phyloP scores from a whole-genome alignment of 306 rosid genomes.

The Ziziphus jujuba region DNA sequence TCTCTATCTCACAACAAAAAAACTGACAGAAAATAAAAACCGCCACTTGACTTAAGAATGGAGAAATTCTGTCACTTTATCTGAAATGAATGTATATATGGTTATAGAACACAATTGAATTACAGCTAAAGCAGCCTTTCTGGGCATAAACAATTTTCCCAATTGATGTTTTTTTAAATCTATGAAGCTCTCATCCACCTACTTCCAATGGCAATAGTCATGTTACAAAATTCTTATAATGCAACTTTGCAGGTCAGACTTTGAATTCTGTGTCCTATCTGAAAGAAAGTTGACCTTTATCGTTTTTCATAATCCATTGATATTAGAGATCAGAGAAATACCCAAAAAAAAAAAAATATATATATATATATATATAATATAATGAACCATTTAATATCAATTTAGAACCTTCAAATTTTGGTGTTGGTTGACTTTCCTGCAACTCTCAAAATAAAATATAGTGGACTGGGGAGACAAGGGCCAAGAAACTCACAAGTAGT shows the following conservation, averaged over 20 bases:
- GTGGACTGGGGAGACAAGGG: background rate
- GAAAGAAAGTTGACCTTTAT: conserved; percentile 21
- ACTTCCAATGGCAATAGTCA: background rate
- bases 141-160: background rate
- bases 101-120: background rate
- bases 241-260: background rate
- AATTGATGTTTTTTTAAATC: background rate
- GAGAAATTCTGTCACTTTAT: background rate
- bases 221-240: background rate
- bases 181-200: background rate
- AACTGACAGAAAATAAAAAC: background rate
- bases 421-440: conserved; percentile 15
- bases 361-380: too few relatives aligned
- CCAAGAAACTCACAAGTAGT: conserved; percentile 11
- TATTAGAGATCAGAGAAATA: background rate
- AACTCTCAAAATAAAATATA: background rate
- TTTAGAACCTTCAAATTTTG: background rate
- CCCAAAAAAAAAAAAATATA: too few relatives aligned
- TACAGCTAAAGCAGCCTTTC: background rate
- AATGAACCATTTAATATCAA: background rate
- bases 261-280: background rate
- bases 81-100: background rate
- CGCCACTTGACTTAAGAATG: background rate
- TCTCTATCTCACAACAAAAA: conserved; percentile 40
- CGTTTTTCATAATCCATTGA: conserved; percentile 7